A percentile compares a stretch with the other conserved stretches of the same genome.
These are phyloP conservation scores for Rhypophila decipiens DNA, from an alignment of 495 filamentous ascomycete genomes.

Conservation along the genomic window DNA sequence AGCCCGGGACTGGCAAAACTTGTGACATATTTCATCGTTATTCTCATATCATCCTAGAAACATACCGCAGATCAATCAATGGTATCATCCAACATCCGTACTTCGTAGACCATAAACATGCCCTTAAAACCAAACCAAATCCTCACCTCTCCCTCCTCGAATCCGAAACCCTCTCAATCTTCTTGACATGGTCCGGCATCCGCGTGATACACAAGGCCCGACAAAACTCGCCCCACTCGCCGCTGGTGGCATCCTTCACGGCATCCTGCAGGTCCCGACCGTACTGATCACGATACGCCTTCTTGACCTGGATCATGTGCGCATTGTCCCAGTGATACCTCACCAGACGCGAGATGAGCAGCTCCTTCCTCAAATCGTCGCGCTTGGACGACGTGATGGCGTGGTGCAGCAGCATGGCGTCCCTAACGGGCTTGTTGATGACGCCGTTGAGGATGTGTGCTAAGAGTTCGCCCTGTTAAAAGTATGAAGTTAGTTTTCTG, in stretches of 20 bases:
- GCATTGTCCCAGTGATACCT: constrained; percentile 77
- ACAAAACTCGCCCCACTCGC: constrained; percentile 49
- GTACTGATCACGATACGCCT: constrained; percentile 65
- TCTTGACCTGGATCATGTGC: constrained; percentile 67
- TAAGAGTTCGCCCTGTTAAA: constrained; percentile 94
- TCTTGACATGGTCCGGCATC: constrained; percentile 47
- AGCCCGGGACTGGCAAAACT: too few species aligned
- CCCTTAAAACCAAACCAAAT: background rate
- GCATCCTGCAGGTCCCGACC: constrained; percentile 60
- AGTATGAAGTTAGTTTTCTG: background rate
- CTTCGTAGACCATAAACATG: background rate
- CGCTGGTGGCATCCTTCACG: constrained; percentile 43
- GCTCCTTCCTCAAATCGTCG: constrained; percentile 68
- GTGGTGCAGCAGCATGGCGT: constrained; percentile 91
- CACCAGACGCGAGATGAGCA: constrained; percentile 74
- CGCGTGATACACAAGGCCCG: constrained; percentile 45
- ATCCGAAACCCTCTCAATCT: constrained; percentile 27
- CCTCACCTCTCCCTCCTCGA: background rate
- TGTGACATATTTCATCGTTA: too few species aligned
- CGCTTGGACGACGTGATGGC: constrained; percentile 59
- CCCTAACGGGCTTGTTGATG: constrained; percentile 90
- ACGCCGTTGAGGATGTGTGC: constrained; percentile 95
- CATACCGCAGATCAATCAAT: too few species aligned
- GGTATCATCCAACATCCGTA: too few species aligned
- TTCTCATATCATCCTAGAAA: too few species aligned